Base-by-base conservation (phyloP, 352 stramenopile genomes). In the Globisporangium abappressorium region DNA sequence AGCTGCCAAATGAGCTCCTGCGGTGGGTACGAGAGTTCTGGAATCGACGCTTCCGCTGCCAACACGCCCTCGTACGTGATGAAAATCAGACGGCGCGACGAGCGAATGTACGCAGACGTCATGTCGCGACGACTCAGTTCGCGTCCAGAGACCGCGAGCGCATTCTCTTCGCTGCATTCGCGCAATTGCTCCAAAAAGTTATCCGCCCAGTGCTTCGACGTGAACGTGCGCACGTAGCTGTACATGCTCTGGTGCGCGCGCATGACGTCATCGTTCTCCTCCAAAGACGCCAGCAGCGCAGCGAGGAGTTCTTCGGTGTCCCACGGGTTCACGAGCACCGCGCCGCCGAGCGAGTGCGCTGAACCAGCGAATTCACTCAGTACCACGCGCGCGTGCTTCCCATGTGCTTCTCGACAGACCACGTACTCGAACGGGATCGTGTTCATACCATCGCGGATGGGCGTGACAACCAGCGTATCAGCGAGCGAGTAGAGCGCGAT, bases 51-150 rank as follows among this genome's bases (percentile, higher is more conserved):
- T 68, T 96, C 86, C 1, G 83, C 78, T 9, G 87, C 84, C 28
- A 97, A 70, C 4, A 95, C 92, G 36, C 91, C 88, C 77, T 97
- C 91, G 60, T 97, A 97, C 60, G 96, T 95, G 69, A 95, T 90
- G 36, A 97, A 94, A 28, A 94, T 80, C 56, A 94, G 63, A 8
- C 86, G 79, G 20, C 79, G 77, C 22, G 78, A 83, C 20, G 86
- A 92, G 2, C 86, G 80, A 5, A 80, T 76, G 70, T 94, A 94
- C 36, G 86, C 86, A 38, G 86, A 94, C 3, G 77, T 93, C 86
- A 97, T 97, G 69, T 94, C 86, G n/a, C 84, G 78, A 47, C 86
- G 83, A 65, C 84, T 93, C 11, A 94, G 73, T 58, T 94, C 86
- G 8, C 86, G 83, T 36, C 86, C 84, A 4, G 84, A 92, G 14